These are phyloP conservation scores for Puccinia coronata DNA, from an alignment of 1,284 basidiomycete species.

Conservation along the genomic window DNA sequence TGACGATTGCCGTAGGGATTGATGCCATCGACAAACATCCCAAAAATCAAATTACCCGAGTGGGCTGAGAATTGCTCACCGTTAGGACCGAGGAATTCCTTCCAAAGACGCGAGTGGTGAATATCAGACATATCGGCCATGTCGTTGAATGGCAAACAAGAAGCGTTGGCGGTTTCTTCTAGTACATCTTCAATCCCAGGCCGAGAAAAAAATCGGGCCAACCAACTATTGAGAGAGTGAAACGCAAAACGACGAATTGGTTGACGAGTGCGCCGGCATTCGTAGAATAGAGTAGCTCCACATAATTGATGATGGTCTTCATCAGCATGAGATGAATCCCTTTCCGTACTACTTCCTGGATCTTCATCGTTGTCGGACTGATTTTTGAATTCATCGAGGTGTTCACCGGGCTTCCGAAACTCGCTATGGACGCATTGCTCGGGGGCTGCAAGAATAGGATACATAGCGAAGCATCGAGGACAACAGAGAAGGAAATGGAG, in stretches of 20 bases:
- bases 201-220: constrained; percentile 21
- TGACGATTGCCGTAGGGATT: constrained; percentile 23
- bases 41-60: neutral
- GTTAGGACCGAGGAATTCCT: constrained; percentile 28
- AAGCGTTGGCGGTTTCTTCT: neutral
- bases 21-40: constrained; percentile 37
- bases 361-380: neutral
- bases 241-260: constrained; percentile 11
- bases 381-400: neutral
- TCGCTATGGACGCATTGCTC: neutral
- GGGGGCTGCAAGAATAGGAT: neutral
- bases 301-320: neutral
- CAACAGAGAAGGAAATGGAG: neutral
- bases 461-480: constrained; percentile 29
- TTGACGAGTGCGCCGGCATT: too few relatives aligned
- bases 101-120: constrained; percentile 30
- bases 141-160: neutral
- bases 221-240: constrained; percentile 14
- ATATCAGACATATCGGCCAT: constrained; percentile 5
- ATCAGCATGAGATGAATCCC: neutral
- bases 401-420: neutral
- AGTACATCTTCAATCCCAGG: constrained; percentile 17
- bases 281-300: neutral
- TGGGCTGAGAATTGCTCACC: neutral
- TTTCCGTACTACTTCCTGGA: neutral